Conservation (phyloP, 2,329 filamentous ascomycete genomes). For the Penicillium frequentans region DNA sequence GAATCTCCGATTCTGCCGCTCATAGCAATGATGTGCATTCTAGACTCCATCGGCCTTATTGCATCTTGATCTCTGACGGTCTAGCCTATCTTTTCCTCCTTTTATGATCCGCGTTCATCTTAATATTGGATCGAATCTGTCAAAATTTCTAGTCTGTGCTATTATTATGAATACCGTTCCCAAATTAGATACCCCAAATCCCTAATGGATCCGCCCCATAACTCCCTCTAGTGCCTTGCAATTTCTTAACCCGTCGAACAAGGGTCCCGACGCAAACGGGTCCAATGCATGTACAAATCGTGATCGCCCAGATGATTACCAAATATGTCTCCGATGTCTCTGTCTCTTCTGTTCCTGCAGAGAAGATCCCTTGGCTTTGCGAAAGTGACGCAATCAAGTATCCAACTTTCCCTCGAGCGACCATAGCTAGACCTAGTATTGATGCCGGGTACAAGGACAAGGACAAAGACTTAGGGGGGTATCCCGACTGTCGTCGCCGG, state of each 20-base stretch:
- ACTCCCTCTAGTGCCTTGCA: slow-evolving; percentile 28
- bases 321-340: slow-evolving; percentile 51
- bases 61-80: neutral
- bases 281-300: slow-evolving; percentile 57
- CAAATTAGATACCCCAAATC: slow-evolving; percentile 42
- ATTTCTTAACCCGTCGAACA: slow-evolving; percentile 46
- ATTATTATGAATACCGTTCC: neutral
- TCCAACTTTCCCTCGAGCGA: slow-evolving; percentile 76
- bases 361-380: slow-evolving; percentile 54
- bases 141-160: neutral
- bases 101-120: neutral
- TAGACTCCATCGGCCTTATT: neutral
- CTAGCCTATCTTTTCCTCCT: neutral
- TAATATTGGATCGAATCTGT: neutral
- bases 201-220: slow-evolving; percentile 42
- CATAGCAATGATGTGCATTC: neutral
- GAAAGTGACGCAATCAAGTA: slow-evolving; percentile 73
- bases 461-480: slow-evolving; percentile 40
- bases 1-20: neutral
- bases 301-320: slow-evolving; percentile 57
- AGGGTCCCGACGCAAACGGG: slow-evolving; percentile 54
- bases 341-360: slow-evolving; percentile 1
- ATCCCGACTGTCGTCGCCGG: neutral
- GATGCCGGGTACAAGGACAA: slow-evolving; percentile 62
- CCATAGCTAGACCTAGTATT: slow-evolving; percentile 70